A percentile compares a stretch with the other conserved stretches of the same genome.
Conservation (phyloP, 495 filamentous ascomycete species). For the Tuber calosporum region DNA sequence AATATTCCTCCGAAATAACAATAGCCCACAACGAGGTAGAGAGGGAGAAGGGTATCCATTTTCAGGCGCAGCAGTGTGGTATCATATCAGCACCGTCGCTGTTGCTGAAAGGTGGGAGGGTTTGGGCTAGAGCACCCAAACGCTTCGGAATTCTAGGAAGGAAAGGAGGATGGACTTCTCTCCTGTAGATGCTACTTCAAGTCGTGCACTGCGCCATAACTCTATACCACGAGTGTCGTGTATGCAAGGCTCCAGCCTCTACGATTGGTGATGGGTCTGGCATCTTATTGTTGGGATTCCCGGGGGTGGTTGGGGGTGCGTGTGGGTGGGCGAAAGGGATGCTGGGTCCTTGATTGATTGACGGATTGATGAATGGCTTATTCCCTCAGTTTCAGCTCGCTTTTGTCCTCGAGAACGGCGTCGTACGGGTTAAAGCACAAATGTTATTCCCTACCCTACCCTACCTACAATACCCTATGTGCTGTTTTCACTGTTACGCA, state of each 20-base stretch:
- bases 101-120: neutral
- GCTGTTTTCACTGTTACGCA: neutral
- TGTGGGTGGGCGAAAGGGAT: slow-evolving; percentile 19
- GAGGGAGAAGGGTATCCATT: neutral
- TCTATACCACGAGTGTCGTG: neutral
- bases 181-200: neutral
- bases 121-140: neutral
- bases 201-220: neutral
- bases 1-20: neutral
- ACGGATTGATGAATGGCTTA: slow-evolving; percentile 19
- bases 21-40: neutral
- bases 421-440: neutral
- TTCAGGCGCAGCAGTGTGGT: neutral
- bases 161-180: neutral
- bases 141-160: neutral
- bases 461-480: neutral
- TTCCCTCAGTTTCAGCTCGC: slow-evolving; percentile 38
- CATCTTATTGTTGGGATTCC: neutral
- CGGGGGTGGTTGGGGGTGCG: slow-evolving; percentile 3
- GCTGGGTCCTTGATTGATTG: slow-evolving; percentile 7
- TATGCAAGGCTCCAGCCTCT: neutral
- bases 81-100: neutral
- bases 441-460: neutral
- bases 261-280: neutral
- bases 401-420: slow-evolving; percentile 10